Evolutionary conservation across 164 flowering plant genomes (phyloP), one percentile per base, ranked within the genome.

Genomic region (Tetracentron sinense): DNA sequence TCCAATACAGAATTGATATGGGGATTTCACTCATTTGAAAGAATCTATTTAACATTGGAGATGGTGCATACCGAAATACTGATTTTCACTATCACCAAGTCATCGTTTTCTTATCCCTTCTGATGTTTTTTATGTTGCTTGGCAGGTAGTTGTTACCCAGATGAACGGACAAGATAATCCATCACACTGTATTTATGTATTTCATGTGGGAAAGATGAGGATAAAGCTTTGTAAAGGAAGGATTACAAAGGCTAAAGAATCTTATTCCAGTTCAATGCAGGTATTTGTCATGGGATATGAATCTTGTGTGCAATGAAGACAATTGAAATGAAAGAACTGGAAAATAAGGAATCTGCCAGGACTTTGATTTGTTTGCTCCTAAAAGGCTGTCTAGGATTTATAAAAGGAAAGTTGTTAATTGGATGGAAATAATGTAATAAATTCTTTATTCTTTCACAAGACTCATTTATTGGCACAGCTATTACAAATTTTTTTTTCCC

Each of bases 161-260:
- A 82, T 84, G 87, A 90, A 88, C 66, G 97, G 92, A 15, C 75
- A 46, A 11, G 85, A 83, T 61, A 80, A 86, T 65, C 64, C 78
- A 53, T 82, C 92, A 31, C 84, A 92, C 66, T 79, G 90, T 54
- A 78, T 92, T 70, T 94, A 95, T 75, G 76, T 81, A 21, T 78
- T 95, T 64, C 92, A 88, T 71, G 80, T 92, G 20, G 97, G 99
- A 49, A 92, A 83, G 80, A 88, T 90, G 97, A 85, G 97, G 74
- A 85, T 92, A 63, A 95, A 95, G 72, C 92, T 95, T 58, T 74
- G 88, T 54, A 90, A 86, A 74, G 98, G 96, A 68, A 84, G 86
- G 69, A 71, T 78, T 47, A 87, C 90, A 33, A 73, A 83, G 52
- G 97, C 90, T 23, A 95, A 86, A 70, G 99, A 92, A 65, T 82